Base-by-base conservation (phyloP, 768 basidiomycete genomes). In the Naganishia friedmannii region DNA sequence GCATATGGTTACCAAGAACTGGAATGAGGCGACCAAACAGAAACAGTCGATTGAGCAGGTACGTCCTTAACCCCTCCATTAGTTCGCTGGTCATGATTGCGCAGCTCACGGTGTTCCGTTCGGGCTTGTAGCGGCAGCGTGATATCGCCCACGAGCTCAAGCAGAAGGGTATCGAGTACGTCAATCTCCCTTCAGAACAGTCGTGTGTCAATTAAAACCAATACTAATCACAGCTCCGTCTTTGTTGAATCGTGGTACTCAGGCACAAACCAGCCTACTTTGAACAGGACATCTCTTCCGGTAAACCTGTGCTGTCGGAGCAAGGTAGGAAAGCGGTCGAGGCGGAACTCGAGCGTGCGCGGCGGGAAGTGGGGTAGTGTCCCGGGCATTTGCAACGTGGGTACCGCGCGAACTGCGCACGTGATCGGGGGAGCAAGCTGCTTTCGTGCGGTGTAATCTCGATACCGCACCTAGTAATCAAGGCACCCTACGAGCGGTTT, bases 21-120 rank as follows among this genome's bases (percentile, higher is more conserved):
- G 86, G 82, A 85, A 86, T 28, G 92, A 94, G 51, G 96, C 96
- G 65, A 97, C 92, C 69, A 90, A 85, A 84, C 87, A 90, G 83
- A 99, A 99, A 85, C 86, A 93, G 65, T 81, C 81, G 5, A 95
- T 99, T 68, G 96, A 99, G 83, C 95, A 98, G 85, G 70, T 66
- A 39, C 28, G 68, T 69, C 21, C 29, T n/a, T 34, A n/a, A n/a
- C n/a, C n/a, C n/a, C 31, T 17, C 29, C 13, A 2, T 21, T 12
- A 4, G n/a, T 32, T 2, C 19, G 23, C 48, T 51, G 23, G 48
- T n/a, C 29, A 21, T 29, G 5, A 53, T 15, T 3, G 21, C 3
- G 48, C 17, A 3, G 65, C 26, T 46, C 26, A 48, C 5, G 42
- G 10, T 8, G 29, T 19, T 26, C 12, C 29, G 21, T 13, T 45